A percentile compares a stretch with the other conserved stretches of the same genome.
These are phyloP conservation scores for Aspergillus costaricaensis DNA, from an alignment of 2,329 filamentous ascomycete species.

Conservation along the genomic window DNA sequence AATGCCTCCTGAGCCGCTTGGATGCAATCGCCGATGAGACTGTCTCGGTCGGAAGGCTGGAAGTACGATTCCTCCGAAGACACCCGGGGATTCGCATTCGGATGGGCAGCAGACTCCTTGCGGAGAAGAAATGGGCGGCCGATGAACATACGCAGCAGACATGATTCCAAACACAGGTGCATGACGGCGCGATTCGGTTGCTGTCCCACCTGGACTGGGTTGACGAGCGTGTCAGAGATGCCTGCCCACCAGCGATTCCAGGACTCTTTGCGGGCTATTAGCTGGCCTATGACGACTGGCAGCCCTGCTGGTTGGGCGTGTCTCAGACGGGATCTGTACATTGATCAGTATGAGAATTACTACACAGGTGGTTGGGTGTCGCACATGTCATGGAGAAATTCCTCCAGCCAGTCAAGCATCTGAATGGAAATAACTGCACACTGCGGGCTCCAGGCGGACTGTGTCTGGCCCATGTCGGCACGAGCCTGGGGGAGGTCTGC, in stretches of 20 bases:
- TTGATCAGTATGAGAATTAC: background rate
- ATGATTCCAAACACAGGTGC: slow-evolving; percentile 46
- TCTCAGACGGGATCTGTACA: slow-evolving; percentile 18
- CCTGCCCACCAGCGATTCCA: slow-evolving; percentile 20
- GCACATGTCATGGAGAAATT: slow-evolving; percentile 26
- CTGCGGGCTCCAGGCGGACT: slow-evolving; percentile 36
- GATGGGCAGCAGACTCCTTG: background rate
- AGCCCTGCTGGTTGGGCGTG: slow-evolving; percentile 15
- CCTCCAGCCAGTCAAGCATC: slow-evolving; percentile 23
- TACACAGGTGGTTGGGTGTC: background rate
- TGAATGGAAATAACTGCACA: slow-evolving; percentile 40
- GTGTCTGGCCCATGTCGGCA: slow-evolving; percentile 10
- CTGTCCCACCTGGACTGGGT: background rate
- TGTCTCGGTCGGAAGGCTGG: slow-evolving; percentile 7
- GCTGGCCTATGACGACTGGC: slow-evolving; percentile 8
- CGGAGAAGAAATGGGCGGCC: slow-evolving; percentile 52
- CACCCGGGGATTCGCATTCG: background rate
- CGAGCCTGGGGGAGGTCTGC: slow-evolving; percentile 45
- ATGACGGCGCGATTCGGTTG: slow-evolving; percentile 19
- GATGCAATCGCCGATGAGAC: slow-evolving; percentile 30
- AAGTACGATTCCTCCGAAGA: background rate
- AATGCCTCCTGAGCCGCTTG: slow-evolving; percentile 30
- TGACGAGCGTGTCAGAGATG: slow-evolving; percentile 3
- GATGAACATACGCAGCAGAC: slow-evolving; percentile 52
- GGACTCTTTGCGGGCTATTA: slow-evolving; percentile 13